phyloP scores from a whole-genome alignment of 768 basidiomycete species.

The Termitomyces sp. region DNA sequence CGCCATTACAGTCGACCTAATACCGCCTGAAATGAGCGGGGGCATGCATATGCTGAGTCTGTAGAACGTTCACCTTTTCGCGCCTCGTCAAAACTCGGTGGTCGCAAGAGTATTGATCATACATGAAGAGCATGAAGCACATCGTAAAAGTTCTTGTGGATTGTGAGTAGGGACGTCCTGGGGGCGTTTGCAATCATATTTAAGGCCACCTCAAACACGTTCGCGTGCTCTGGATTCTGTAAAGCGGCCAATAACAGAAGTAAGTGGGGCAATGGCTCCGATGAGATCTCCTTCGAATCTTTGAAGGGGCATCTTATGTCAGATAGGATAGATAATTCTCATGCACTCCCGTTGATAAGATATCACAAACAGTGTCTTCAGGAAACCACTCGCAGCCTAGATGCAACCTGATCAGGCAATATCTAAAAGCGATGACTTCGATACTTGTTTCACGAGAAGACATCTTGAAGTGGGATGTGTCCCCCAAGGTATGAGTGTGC shows the following conservation, averaged over 20 bases:
- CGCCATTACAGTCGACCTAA: conserved; percentile 44
- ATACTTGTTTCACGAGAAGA: not conserved
- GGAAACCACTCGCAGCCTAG: not conserved
- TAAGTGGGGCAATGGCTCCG: not conserved
- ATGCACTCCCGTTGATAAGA: not conserved
- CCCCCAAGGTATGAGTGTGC: not conserved
- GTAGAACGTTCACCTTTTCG: conserved; percentile 24
- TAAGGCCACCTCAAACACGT: not conserved
- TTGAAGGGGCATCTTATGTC: not conserved
- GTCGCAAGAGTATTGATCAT: conserved; percentile 24
- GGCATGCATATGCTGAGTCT: not conserved
- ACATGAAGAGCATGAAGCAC: conserved; percentile 27
- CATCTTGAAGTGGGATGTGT: not conserved
- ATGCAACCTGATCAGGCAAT: not conserved
- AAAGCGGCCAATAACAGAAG: not conserved
- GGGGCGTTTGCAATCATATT: not conserved
- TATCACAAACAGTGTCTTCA: not conserved
- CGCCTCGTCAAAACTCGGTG: conserved; percentile 23
- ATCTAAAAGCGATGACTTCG: not conserved
- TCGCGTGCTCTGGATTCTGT: not conserved
- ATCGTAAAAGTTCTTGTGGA: conserved; percentile 10
- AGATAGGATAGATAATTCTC: not conserved
- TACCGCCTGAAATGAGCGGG: not conserved
- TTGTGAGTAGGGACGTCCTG: not conserved
- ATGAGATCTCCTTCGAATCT: not conserved